Conservation (phyloP, 306 rosid species). For the Pyrus betulifolia region DNA sequence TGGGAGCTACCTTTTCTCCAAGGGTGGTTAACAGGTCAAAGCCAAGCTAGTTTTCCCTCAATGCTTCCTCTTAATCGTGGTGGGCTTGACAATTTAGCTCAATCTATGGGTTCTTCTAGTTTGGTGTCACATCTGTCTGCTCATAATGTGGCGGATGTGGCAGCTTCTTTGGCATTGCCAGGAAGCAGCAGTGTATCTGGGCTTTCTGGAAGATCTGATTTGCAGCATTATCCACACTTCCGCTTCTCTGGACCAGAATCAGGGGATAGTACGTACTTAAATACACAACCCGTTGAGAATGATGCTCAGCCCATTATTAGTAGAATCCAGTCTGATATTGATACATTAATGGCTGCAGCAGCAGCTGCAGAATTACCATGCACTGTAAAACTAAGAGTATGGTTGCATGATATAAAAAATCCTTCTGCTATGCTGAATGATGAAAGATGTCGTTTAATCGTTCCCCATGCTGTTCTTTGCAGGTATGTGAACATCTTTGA, state of each 20-base stretch:
- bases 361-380: constrained; percentile 91
- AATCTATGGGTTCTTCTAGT: constrained; percentile 13
- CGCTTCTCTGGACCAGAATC: constrained; percentile 48
- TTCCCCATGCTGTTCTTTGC: constrained; percentile 92
- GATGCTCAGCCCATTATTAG: constrained; percentile 56
- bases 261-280: constrained; percentile 28
- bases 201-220: constrained; percentile 55
- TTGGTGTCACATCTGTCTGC: constrained; percentile 10
- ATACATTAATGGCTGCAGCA: constrained; percentile 69
- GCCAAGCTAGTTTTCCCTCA: constrained; percentile 53
- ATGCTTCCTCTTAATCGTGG: constrained; percentile 26
- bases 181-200: constrained; percentile 47
- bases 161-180: constrained; percentile 42
- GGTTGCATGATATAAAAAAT: constrained; percentile 70
- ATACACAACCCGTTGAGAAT: constrained; percentile 36
- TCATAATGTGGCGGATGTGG: constrained; percentile 26
- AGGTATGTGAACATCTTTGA: constrained; percentile 40
- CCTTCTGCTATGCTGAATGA: constrained; percentile 59
- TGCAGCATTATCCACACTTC: constrained; percentile 38
- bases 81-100: constrained; percentile 23
- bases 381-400: constrained; percentile 86
- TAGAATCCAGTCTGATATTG: constrained; percentile 72
- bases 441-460: constrained; percentile 59
- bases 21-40: constrained; percentile 88
- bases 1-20: constrained; percentile 90